A percentile compares a stretch with the other conserved stretches of the same genome.
These are phyloP conservation scores for Mucor sp. DNA, from an alignment of 371 early-diverging fungal species.

Conservation along the genomic window DNA sequence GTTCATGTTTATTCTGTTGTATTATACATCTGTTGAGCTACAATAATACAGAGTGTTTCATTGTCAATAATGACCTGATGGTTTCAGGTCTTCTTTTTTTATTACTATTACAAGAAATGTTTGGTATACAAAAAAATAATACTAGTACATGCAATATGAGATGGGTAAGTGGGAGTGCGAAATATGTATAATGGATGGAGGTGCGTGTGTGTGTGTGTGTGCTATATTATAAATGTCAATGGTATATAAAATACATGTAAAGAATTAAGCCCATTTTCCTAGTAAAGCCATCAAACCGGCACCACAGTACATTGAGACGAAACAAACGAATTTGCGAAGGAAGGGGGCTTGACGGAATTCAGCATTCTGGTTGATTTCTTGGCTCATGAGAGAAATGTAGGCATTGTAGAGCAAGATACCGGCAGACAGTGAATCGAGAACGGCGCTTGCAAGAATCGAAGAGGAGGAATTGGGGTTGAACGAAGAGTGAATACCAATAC, in stretches of 20 bases:
- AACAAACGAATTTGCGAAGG: slow-evolving; percentile 33
- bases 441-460: slow-evolving; percentile 53
- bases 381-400: slow-evolving; percentile 55
- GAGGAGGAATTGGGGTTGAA: slow-evolving; percentile 59
- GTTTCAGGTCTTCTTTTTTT: neutral
- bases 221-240: neutral
- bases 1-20: neutral
- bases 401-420: slow-evolving; percentile 69
- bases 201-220: neutral
- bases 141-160: neutral
- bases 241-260: neutral
- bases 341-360: slow-evolving; percentile 32
- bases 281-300: slow-evolving; percentile 76
- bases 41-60: neutral
- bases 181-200: neutral
- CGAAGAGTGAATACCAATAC: slow-evolving; percentile 59
- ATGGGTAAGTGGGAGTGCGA: neutral
- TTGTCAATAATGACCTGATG: neutral
- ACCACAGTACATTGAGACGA: slow-evolving; percentile 61
- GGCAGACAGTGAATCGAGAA: slow-evolving; percentile 64
- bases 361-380: slow-evolving; percentile 45
- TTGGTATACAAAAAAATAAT: slow-evolving; percentile 2
- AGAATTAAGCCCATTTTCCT: slow-evolving; percentile 72
- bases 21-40: neutral
- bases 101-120: neutral